Evolutionary conservation across 2,329 filamentous ascomycete species (phyloP), one percentile per base, ranked within the genome.

Genomic region (Pseudogymnoascus sp.): DNA sequence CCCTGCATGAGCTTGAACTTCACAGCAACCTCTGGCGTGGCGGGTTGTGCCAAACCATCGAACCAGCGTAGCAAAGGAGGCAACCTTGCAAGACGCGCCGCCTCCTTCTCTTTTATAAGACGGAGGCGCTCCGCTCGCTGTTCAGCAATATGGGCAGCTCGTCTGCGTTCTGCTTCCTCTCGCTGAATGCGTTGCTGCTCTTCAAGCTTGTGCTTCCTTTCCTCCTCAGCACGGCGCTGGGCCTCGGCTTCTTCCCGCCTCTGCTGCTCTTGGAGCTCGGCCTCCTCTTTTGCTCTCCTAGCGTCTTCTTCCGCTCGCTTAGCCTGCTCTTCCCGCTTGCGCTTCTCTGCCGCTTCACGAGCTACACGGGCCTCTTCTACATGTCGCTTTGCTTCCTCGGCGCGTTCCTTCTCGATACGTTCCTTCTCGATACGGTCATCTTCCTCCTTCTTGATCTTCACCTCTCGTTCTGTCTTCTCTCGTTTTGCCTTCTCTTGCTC

Each of bases 21-120:
- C 62, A 80, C 76, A 4, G 84, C 83, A 60, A 85, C 71, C 19
- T 78, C 76, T 5, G 78, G 71, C 5, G 75, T 75, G 71, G 82
- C 84, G 13, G 84, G 81, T 65, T 85, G 80, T 5, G 78, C 71
- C 60, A 77, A 80, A 19, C 73, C 74, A 63, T 85, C 81, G 23
- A 89, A 79, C 85, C 85, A 88, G 60, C 81, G 82, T 51, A 89
- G 73, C 36, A 88, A 75, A 41, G 84, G 80, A 3, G 86, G 86
- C 16, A 88, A 73, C 68, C 82, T 86, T 41, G 81, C 79, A 28
- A 88, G 70, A 14, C 83, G 80, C 34, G 77, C 74, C 28, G 79
- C 79, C 68, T 86, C 83, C 70, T 83, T 77, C 69, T 87, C 82
- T 67, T 84, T 79, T 25, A 77, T 80, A 11, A 81, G 71, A 57